Evolutionary conservation across 192 early-diverging fungal species (phyloP).

Genomic region (Coemansia sp.): DNA sequence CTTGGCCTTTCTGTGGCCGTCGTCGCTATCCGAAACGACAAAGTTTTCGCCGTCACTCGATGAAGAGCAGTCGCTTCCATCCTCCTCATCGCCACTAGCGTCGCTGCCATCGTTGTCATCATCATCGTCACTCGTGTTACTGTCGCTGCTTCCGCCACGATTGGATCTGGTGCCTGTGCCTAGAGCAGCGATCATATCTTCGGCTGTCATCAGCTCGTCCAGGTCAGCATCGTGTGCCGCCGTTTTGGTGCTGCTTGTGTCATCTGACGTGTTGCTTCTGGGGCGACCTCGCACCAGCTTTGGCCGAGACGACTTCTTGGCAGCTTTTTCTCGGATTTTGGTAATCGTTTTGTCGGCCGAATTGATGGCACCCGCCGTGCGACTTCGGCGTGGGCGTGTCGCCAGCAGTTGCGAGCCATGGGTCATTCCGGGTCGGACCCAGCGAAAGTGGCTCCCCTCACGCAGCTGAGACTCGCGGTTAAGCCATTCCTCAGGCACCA

Average conservation of each 20-base stretch:
- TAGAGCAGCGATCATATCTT: constrained; percentile 22
- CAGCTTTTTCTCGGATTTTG: constrained; percentile 31
- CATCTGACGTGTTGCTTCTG: constrained; percentile 8
- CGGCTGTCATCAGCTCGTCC: neutral
- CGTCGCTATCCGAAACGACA: constrained; percentile 42
- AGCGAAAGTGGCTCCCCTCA: constrained; percentile 52
- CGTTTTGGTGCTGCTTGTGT: neutral
- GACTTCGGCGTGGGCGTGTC: constrained; percentile 36
- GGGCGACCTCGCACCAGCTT: constrained; percentile 41
- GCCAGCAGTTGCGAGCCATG: constrained; percentile 51
- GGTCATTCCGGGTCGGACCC: constrained; percentile 49
- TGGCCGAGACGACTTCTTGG: constrained; percentile 3
- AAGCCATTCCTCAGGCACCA: constrained; percentile 51
- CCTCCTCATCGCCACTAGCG: constrained; percentile 12
- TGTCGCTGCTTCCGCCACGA: constrained; percentile 1
- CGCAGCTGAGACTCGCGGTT: constrained; percentile 53
- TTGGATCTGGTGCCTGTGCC: constrained; percentile 18
- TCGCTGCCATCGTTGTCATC: constrained; percentile 6
- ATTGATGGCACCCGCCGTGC: constrained; percentile 9
- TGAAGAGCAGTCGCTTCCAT: constrained; percentile 7
- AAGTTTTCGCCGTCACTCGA: constrained; percentile 21
- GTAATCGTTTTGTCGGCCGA: constrained; percentile 26
- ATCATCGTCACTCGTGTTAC: constrained; percentile 2
- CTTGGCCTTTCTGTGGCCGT: constrained; percentile 5
- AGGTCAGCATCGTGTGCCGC: neutral